These are phyloP conservation scores for Whalleya microplaca DNA, from an alignment of 2,329 filamentous ascomycete genomes.

Conservation along the genomic window DNA sequence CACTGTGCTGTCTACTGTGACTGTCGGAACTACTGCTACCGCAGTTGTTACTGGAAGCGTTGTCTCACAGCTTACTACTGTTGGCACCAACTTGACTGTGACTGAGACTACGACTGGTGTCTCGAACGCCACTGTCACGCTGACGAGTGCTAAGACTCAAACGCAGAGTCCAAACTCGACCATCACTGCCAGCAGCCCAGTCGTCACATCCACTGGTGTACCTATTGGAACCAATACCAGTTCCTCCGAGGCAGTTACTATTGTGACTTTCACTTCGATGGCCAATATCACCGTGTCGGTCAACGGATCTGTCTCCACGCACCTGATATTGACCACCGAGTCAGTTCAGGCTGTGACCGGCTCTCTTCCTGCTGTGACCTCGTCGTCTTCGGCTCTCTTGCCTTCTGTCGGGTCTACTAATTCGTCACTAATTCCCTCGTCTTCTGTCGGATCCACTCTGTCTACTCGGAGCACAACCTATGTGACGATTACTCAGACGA, in stretches of 20 bases:
- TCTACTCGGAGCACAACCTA: background rate
- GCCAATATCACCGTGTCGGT: conserved; percentile 12
- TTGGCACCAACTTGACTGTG: conserved; percentile 4
- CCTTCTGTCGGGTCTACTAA: background rate
- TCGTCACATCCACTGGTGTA: background rate
- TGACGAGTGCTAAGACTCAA: background rate
- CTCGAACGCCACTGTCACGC: conserved; percentile 1
- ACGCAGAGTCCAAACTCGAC: background rate
- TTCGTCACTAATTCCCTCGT: background rate
- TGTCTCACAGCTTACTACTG: background rate
- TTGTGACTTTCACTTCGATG: background rate
- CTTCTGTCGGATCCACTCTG: no score
- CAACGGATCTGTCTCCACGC: conserved; percentile 11
- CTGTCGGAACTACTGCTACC: background rate
- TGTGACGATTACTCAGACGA: background rate
- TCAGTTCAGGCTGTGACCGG: conserved; percentile 8
- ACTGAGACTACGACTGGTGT: background rate
- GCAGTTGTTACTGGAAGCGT: background rate
- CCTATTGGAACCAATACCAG: conserved; percentile 4
- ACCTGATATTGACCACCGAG: conserved; percentile 9
- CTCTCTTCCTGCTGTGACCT: background rate
- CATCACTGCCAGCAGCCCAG: background rate
- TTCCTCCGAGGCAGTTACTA: background rate
- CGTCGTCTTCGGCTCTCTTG: background rate
- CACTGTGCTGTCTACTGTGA: conserved; percentile 1